A percentile compares a stretch with the other conserved stretches of the same genome.
Conservation (phyloP, 768 basidiomycete species). For the Leccinum rimulosum region DNA sequence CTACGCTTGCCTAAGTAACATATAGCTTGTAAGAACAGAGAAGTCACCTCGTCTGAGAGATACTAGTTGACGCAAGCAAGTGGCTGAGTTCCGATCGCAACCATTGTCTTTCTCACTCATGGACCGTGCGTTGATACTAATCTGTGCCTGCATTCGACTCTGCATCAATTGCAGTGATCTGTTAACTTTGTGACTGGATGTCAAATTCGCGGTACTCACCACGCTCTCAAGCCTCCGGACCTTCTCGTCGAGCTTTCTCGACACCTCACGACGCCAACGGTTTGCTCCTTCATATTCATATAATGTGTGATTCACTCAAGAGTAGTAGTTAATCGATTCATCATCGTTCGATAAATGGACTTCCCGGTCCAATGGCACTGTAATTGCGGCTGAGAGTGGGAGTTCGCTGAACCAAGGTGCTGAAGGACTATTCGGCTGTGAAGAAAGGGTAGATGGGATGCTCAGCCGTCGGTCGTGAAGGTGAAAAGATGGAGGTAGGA, state of each 20-base stretch:
- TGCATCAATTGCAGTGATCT: constrained; percentile 23
- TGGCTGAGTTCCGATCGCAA: constrained; percentile 61
- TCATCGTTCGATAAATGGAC: constrained; percentile 94
- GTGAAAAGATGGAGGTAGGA: constrained; percentile 3
- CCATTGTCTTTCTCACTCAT: constrained; percentile 69
- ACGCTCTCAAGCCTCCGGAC: constrained; percentile 74
- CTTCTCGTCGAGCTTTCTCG: constrained; percentile 74
- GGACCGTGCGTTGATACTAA: constrained; percentile 55
- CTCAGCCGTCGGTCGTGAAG: constrained; percentile 2
- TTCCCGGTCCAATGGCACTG: constrained; percentile 50
- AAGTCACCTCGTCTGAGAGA: constrained; percentile 74
- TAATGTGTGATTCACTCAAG: constrained; percentile 83
- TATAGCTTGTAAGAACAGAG: background rate
- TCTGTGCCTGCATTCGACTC: constrained; percentile 70
- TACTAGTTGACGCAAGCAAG: constrained; percentile 59
- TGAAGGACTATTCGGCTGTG: constrained; percentile 5
- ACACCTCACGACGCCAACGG: constrained; percentile 68
- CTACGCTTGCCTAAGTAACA: constrained; percentile 36
- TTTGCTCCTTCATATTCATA: constrained; percentile 92
- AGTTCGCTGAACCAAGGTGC: constrained; percentile 2
- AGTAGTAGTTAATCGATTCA: constrained; percentile 76
- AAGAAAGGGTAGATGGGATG: constrained; percentile 3
- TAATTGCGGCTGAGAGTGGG: background rate
- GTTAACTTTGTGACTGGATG: background rate
- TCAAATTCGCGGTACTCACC: constrained; percentile 41